phyloP scores from a whole-genome alignment of 202 grass and related monocot species.

The Setaria italica region DNA sequence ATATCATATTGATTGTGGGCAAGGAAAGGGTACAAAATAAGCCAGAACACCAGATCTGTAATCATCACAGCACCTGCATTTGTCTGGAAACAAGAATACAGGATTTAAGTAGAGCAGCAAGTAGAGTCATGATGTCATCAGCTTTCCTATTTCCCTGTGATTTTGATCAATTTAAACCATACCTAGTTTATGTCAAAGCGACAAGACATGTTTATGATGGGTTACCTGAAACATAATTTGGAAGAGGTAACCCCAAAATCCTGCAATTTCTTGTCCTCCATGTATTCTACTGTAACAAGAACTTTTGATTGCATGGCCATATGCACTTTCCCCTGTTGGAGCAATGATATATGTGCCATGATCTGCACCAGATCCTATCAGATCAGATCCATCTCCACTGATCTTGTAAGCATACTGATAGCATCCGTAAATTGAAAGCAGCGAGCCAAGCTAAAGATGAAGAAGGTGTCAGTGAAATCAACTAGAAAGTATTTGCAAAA shows the following conservation, averaged over 20 bases:
- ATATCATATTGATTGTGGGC: conserved; percentile 72
- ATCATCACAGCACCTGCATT: conserved; percentile 93
- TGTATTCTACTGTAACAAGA: conserved; percentile 45
- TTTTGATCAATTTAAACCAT: not conserved
- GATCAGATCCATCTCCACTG: conserved; percentile 30
- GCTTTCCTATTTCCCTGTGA: not conserved
- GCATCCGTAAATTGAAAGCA: conserved; percentile 84
- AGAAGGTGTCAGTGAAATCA: conserved; percentile 21
- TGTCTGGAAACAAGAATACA: conserved; percentile 61
- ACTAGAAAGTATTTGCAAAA: not conserved
- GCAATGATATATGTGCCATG: conserved; percentile 57
- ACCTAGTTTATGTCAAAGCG: not conserved
- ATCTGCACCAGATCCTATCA: conserved; percentile 49
- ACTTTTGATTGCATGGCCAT: conserved; percentile 49
- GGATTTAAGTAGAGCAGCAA: conserved; percentile 7
- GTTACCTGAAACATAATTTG: conserved; percentile 90
- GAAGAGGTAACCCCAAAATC: conserved; percentile 89
- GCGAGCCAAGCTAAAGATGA: conserved; percentile 62
- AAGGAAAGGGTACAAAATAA: conserved; percentile 90
- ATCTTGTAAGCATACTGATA: conserved; percentile 57
- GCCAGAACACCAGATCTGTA: conserved; percentile 89
- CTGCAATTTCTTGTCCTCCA: conserved; percentile 63
- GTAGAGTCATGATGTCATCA: not conserved
- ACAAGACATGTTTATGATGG: not conserved
- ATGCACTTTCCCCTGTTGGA: conserved; percentile 49